Conservation (phyloP, 345 rosid species). For the Eucalyptus tenuipes region DNA sequence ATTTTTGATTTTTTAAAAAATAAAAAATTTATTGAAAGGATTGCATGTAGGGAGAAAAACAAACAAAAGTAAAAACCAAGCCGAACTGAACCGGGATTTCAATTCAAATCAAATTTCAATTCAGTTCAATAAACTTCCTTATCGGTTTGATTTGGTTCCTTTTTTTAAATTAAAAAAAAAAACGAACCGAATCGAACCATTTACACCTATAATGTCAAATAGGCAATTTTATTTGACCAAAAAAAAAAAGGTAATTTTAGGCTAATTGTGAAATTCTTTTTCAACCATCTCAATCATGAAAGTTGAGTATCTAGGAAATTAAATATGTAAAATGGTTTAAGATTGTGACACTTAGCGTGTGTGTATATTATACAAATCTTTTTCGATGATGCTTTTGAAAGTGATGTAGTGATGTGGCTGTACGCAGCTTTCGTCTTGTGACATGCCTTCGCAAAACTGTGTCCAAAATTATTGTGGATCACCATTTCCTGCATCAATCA, state of each 20-base stretch:
- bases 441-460: not conserved
- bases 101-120: rapidly evolving
- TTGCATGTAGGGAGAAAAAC: too few species aligned
- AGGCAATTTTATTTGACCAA: too few species aligned
- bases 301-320: not conserved
- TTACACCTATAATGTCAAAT: too few species aligned
- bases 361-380: not conserved
- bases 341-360: not conserved
- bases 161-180: too few species aligned
- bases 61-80: too few species aligned
- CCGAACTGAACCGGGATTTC: rapidly evolving
- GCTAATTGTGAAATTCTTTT: not conserved
- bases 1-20: rapidly evolving
- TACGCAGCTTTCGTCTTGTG: not conserved
- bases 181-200: rapidly evolving
- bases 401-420: not conserved
- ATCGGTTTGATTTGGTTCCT: too few species aligned
- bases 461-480: not conserved
- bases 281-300: not conserved
- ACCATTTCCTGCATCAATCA: not conserved
- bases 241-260: not conserved
- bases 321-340: not conserved
- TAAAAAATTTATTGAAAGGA: too few species aligned
- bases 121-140: too few species aligned
- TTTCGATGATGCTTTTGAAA: not conserved